Evolutionary conservation across 2,329 filamentous ascomycete genomes (phyloP), one percentile per base, ranked within the genome.

Genomic region (Colletotrichum zoysiae): DNA sequence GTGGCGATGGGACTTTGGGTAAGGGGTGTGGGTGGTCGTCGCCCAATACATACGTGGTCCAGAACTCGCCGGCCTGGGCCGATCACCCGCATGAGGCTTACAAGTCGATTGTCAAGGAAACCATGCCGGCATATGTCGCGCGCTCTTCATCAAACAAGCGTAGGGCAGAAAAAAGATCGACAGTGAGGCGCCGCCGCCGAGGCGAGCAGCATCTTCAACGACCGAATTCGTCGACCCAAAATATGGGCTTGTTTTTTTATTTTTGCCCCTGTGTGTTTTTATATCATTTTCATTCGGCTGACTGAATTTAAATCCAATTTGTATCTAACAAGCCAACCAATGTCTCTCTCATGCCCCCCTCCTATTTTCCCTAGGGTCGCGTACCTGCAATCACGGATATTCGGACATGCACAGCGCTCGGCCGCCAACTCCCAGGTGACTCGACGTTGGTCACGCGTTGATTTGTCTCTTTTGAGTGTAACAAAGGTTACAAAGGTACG

Each of bases 121-220:
- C 26, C 51, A 63, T 58, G 69, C 38, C 50, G 35, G 23, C 35
- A 26, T 53, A 38, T 30, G 30, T n/a, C 26, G 61, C 23, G n/a
- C 18, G 16, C 40, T 30, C 23, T 42, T 62, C 8, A 50, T 48
- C 65, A 64, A 65, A 69, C 60, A 64, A 71, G 46, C 69, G 55
- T 71, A 69, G 65, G 69, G 69, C 69, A 69, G 53, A 53, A 64
- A 51, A 53, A 64, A 64, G 69, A 71, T 71, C 69, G 69, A 63
- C 59, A 48, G 65, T 56, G 65, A 71, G 69, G 69, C 30, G 30
- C 30, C 65, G 69, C 35, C 60, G n/a, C 46, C 60, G 46, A 62
- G 60, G 46, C 60, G 23, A 23, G 46, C 48, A 53, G 60, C 60
- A 40, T 51, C 48, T 62, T 40, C 46, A 62, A 53, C 46, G 38